Percentiles rank a stretch among this genome's conserved stretches.
phyloP scores from a whole-genome alignment of 371 early-diverging fungal species.

The Thermomucor indicae-seudaticae region DNA sequence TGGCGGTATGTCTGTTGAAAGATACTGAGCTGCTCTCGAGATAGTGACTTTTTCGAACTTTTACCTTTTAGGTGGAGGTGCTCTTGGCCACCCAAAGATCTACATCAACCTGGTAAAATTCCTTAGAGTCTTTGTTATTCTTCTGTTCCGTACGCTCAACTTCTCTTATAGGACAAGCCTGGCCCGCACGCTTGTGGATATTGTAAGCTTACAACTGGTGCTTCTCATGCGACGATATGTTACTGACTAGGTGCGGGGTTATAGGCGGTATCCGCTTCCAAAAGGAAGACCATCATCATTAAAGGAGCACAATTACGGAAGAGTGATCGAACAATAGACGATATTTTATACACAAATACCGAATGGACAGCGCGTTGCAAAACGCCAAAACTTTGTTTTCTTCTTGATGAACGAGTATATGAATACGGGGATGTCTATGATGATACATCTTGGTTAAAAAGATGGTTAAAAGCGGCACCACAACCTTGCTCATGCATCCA shows the following conservation, averaged over 20 bases:
- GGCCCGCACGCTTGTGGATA: constrained; percentile 75
- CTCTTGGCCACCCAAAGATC: constrained; percentile 92
- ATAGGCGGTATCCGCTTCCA: constrained; percentile 76
- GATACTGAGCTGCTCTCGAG: not conserved
- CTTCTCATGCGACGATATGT: not conserved
- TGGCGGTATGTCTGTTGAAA: constrained; percentile 63
- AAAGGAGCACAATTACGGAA: not conserved
- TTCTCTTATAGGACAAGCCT: constrained; percentile 44
- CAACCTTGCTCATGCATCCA: constrained; percentile 35
- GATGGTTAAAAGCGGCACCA: constrained; percentile 32
- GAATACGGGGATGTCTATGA: no score
- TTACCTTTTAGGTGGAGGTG: constrained; percentile 74
- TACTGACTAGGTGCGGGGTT: not conserved
- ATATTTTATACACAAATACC: not conserved
- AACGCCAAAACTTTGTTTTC: no score
- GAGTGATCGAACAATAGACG: not conserved
- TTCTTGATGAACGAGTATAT: no score
- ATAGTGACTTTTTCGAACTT: not conserved
- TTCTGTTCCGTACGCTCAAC: not conserved
- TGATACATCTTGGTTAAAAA: constrained; percentile 28
- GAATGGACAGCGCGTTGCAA: no score
- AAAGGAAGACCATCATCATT: constrained; percentile 45
- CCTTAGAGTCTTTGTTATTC: no score
- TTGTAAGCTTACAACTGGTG: constrained; percentile 69
- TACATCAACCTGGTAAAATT: constrained; percentile 90